Evolutionary conservation across 495 filamentous ascomycete genomes (phyloP), one percentile per base, ranked within the genome.

Genomic region (Evansstolkia leycettana): DNA sequence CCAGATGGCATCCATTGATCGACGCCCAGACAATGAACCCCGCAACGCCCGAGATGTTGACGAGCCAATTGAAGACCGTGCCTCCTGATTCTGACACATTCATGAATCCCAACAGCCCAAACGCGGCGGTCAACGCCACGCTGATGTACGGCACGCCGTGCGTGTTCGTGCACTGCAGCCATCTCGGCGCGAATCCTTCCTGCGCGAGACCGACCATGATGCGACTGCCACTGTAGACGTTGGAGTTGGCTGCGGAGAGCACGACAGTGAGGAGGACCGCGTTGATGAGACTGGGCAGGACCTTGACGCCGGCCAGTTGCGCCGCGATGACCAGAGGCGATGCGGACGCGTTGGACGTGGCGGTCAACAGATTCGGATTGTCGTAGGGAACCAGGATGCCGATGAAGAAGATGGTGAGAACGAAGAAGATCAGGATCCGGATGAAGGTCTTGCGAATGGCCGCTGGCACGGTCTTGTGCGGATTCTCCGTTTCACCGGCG

Each of bases 101-200:
- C 57, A 79, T 69, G 38, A 73, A 79, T 18, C 71, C 69, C n/a
- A 79, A 50, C 8, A 66, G 57, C 40, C 70, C 68, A 46, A 76
- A 73, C 7, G 52, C 45, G 1, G 36, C 52, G 0, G 65, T 49
- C 34, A 73, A 72, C 25, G 72, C 40, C 6, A 61, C 28, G 1
- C 76, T 70, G 40, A 64, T 60, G 36, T 73, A 77, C 2, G 76
- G 75, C 4, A 75, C 70, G 29, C 78, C 78, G 55, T 71, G 70
- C 15, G 60, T 67, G 27, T 66, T 77, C 2, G 73, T 80, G 1
- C 58, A 49, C 8, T 78, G 54, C 46, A 78, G 67, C 28, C 67
- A 40, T 25, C 46, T 53, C 7, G 65, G 62, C 1, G 65, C 65
- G 36, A 66, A 62, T 10, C 60, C 55, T 15, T 66, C 58, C 27